Conservation (phyloP, 1,284 basidiomycete species). For the Entoloma clypeatum region DNA sequence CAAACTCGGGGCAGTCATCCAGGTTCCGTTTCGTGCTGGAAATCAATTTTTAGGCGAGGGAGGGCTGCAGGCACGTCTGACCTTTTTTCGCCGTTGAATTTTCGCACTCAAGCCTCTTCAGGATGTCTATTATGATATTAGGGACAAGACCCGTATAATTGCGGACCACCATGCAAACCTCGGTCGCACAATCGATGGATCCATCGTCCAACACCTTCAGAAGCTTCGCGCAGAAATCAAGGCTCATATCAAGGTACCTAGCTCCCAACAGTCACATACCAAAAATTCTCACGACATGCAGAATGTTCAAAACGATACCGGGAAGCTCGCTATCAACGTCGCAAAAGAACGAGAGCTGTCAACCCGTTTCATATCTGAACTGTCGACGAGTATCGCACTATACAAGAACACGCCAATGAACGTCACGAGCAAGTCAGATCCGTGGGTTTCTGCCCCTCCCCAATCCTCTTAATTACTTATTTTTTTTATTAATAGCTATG, state of each 20-base stretch:
- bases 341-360: constrained; percentile 94
- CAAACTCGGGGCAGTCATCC: constrained; percentile 95
- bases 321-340: constrained; percentile 90
- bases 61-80: constrained; percentile 64
- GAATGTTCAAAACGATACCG: constrained; percentile 98
- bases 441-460: constrained; percentile 45
- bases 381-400: constrained; percentile 82
- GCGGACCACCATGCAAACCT: constrained; percentile 97
- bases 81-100: not conserved
- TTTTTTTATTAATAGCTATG: constrained; percentile 38
- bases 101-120: constrained; percentile 28
- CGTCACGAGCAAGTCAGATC: constrained; percentile 82
- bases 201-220: constrained; percentile 96
- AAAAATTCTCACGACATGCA: constrained; percentile 22
- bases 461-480: constrained; percentile 5
- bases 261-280: not conserved
- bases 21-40: constrained; percentile 93
- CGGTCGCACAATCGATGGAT: constrained; percentile 93
- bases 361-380: constrained; percentile 83
- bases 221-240: constrained; percentile 95
- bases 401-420: constrained; percentile 96
- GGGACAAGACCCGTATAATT: constrained; percentile 91
- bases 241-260: constrained; percentile 85
- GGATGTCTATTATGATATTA: constrained; percentile 92
- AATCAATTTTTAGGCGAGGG: constrained; percentile 96